These are phyloP conservation scores for Taiwanofungus camphoratus DNA, from an alignment of 1,284 basidiomycete species.

Conservation along the genomic window DNA sequence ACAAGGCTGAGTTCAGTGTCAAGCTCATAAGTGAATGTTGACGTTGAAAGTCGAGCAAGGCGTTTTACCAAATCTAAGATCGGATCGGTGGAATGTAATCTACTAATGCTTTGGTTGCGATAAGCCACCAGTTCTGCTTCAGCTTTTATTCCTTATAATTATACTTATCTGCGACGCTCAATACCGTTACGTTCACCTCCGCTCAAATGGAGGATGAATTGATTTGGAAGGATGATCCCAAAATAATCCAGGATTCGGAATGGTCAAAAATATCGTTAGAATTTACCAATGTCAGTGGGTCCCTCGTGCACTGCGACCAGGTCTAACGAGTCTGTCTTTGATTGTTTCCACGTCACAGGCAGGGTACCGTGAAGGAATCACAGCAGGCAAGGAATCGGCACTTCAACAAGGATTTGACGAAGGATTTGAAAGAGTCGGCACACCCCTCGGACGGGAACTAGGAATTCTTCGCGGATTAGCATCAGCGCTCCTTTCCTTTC, in stretches of 20 bases:
- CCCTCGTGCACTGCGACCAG: background rate
- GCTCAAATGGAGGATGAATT: conserved; percentile 37
- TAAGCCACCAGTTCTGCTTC: too few species aligned
- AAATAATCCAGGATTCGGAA: conserved; percentile 39
- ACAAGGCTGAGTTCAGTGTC: too few species aligned
- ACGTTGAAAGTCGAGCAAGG: too few species aligned
- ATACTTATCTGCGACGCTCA: too few species aligned
- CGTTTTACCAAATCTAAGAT: too few species aligned
- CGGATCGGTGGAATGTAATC: too few species aligned
- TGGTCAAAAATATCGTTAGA: conserved; percentile 61
- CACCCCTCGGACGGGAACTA: conserved; percentile 66
- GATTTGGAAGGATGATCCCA: conserved; percentile 48
- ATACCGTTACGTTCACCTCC: too few species aligned
- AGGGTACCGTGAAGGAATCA: conserved; percentile 86
- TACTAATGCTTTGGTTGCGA: too few species aligned
- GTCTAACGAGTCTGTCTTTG: background rate
- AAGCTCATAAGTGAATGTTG: too few species aligned
- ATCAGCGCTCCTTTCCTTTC: conserved; percentile 52
- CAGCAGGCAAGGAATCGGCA: conserved; percentile 73
- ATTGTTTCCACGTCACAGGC: conserved; percentile 39
- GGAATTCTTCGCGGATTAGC: conserved; percentile 66
- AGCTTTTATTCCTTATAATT: too few species aligned
- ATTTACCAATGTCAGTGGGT: conserved; percentile 53
- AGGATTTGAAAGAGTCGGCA: conserved; percentile 69
- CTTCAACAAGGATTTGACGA: conserved; percentile 80